Percentiles rank a stretch among this genome's conserved stretches.
These are phyloP conservation scores for Dioszegia crocea DNA, from an alignment of 768 basidiomycete genomes.

Conservation along the genomic window DNA sequence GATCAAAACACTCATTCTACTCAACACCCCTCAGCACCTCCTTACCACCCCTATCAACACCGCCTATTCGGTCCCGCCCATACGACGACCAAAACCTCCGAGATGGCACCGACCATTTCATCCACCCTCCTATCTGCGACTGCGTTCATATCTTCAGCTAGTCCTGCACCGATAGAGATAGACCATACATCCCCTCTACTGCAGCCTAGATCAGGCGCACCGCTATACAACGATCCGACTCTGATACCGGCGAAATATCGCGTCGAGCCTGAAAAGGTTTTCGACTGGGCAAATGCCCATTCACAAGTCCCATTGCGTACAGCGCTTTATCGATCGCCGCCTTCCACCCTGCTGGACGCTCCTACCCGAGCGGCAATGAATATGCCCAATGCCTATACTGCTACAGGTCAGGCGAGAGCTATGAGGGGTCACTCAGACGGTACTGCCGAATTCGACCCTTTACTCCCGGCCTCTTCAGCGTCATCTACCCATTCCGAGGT, in stretches of 20 bases:
- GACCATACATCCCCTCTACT: neutral
- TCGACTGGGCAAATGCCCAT: neutral
- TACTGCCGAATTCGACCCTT: constrained; percentile 3
- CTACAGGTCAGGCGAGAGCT: constrained; percentile 44
- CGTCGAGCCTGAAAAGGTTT: constrained; percentile 14
- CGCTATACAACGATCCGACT: constrained; percentile 25
- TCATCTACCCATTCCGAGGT: neutral
- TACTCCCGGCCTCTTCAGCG: neutral
- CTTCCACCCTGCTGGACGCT: constrained; percentile 41
- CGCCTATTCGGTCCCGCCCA: too few species aligned
- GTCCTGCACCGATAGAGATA: too few species aligned
- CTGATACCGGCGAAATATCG: constrained; percentile 36
- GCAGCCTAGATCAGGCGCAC: constrained; percentile 21
- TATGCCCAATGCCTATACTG: constrained; percentile 43
- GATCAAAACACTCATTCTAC: too few species aligned
- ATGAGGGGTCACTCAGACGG: constrained; percentile 33
- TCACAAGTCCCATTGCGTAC: constrained; percentile 19
- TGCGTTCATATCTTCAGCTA: too few species aligned
- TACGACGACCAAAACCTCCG: too few species aligned
- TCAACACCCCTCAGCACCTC: too few species aligned
- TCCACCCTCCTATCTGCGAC: too few species aligned
- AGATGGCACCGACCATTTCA: too few species aligned
- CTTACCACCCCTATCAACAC: too few species aligned
- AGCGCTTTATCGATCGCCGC: constrained; percentile 28
- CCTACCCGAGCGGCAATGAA: constrained; percentile 47